Base-by-base conservation (phyloP, 1,284 basidiomycete genomes). In the Apiotrichum porosum region DNA sequence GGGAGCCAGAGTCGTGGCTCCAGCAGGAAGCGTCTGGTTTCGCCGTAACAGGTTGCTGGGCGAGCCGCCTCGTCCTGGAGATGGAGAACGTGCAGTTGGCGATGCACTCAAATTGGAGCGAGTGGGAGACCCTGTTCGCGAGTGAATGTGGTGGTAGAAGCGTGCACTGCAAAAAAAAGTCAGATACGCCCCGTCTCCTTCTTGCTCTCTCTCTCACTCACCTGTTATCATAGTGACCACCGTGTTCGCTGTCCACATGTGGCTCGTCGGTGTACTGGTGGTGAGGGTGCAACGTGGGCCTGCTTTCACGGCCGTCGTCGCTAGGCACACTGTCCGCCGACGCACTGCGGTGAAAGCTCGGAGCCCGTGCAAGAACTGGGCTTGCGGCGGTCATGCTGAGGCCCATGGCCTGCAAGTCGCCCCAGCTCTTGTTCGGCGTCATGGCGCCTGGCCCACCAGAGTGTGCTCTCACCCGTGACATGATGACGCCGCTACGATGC, bases 71-170 rank as follows among this genome's bases (percentile, higher is more conserved):
- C 15, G 41, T 30, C 42, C 22, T 2, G 51, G 50, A 10, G 52
- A 53, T 13, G 30, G 51, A 48, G 34, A 46, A 22, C 37, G 43
- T 4, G 24, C 44, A n/a, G 43, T 49, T 2, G 45, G 42, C 4
- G 53, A 37, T 0, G 31, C 40, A n/a, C 43, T 49, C 9, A 32
- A 15, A n/a, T 22, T 44, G 4, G 66, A 62, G 19, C 58, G 60
- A 21, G 60, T 62, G 3, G 67, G 68, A 6, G 71, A 71, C 2
- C 51, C 51, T 3, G 58, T 43, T 9, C 60, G 52, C 10, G 63
- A 47, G 33, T 61, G 52, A 37, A 66, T 37, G 23, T 62, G 67
- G 33, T 72, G 68, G 37, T 72, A 74, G 53, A 68, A 74, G 6
- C 72, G 63, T 9, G 72, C 72, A 32, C 72, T 73, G 51, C 13